Evolutionary conservation across 2,329 filamentous ascomycete genomes (phyloP).

Genomic region (Pseudocercospora cruenta): DNA sequence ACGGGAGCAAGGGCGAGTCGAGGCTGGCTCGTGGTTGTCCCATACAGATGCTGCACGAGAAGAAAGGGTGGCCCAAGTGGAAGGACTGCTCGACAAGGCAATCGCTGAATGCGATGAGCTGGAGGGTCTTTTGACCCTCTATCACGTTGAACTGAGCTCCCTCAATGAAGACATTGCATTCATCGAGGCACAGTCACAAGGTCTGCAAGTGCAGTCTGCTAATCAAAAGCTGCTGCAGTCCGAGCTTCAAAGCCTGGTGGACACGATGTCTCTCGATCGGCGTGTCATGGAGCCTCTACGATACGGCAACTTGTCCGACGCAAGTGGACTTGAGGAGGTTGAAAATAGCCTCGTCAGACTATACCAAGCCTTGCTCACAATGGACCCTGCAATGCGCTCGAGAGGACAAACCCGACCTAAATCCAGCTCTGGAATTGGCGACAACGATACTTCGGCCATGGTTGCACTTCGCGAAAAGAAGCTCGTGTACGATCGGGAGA

Average conservation of each 20-base stretch:
- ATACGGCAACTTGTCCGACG: constrained; percentile 71
- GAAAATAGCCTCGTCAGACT: constrained; percentile 77
- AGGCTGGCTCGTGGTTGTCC: constrained; percentile 89
- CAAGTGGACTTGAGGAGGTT: constrained; percentile 73
- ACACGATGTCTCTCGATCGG: constrained; percentile 84
- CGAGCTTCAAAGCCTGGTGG: constrained; percentile 84
- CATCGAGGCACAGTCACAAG: constrained; percentile 96
- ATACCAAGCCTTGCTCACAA: constrained; percentile 91
- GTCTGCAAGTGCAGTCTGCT: constrained; percentile 92
- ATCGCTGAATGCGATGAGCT: constrained; percentile 95
- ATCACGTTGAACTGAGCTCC: constrained; percentile 91
- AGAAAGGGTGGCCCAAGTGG: constrained; percentile 84
- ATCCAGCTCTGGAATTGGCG: constrained; percentile 58
- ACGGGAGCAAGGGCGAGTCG: constrained; percentile 84
- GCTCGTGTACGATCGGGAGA: constrained; percentile 81
- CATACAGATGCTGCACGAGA: constrained; percentile 78
- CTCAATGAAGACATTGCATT: constrained; percentile 94
- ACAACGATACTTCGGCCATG: constrained; percentile 81
- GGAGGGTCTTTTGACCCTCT: constrained; percentile 89
- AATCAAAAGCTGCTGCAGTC: constrained; percentile 93
- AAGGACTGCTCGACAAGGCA: constrained; percentile 82
- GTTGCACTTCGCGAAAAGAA: constrained; percentile 92
- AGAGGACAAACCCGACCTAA: constrained; percentile 51
- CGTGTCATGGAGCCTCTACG: constrained; percentile 75
- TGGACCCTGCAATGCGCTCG: constrained; percentile 76